Evolutionary conservation across 2,329 filamentous ascomycete species (phyloP).

Genomic region (Septoria petroselini): DNA sequence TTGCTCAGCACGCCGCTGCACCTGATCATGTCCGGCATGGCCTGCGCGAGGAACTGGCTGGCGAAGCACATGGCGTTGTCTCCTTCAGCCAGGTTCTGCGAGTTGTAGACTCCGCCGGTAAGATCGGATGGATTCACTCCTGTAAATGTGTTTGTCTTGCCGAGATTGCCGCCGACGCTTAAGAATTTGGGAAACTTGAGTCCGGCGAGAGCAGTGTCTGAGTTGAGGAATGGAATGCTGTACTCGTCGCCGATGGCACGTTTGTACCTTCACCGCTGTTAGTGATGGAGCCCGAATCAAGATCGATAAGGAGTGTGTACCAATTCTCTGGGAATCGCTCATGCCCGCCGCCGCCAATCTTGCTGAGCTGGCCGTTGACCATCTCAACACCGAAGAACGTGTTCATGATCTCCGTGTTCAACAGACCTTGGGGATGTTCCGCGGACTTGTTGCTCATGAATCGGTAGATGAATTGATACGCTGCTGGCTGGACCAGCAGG

Average conservation of each 20-base stretch:
- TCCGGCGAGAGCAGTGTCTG: conserved; percentile 14
- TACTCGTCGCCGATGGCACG: conserved; percentile 30
- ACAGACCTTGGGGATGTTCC: conserved; percentile 26
- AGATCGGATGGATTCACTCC: conserved; percentile 38
- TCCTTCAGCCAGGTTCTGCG: conserved; percentile 30
- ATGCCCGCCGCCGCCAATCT: conserved; percentile 20
- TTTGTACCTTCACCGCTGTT: conserved; percentile 20
- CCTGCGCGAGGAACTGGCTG: too few species aligned
- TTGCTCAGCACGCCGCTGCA: too few species aligned
- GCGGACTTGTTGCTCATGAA: conserved; percentile 31
- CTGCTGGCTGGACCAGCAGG: conserved; percentile 27
- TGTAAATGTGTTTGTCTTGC: conserved; percentile 36
- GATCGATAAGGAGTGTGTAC: conserved; percentile 13
- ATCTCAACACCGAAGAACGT: conserved; percentile 29
- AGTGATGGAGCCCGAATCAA: neutral
- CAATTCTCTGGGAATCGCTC: conserved; percentile 33
- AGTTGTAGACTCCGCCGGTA: conserved; percentile 45
- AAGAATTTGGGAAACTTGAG: conserved; percentile 33
- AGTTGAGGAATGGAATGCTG: conserved; percentile 31
- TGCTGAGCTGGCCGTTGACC: conserved; percentile 26
- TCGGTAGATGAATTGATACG: conserved; percentile 33
- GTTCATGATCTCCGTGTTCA: conserved; percentile 28
- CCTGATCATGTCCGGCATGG: too few species aligned
- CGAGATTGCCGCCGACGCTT: conserved; percentile 39
- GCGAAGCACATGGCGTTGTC: conserved; percentile 50